Base-by-base conservation (phyloP, 1,284 basidiomycete species). In the Trametes polyzona region DNA sequence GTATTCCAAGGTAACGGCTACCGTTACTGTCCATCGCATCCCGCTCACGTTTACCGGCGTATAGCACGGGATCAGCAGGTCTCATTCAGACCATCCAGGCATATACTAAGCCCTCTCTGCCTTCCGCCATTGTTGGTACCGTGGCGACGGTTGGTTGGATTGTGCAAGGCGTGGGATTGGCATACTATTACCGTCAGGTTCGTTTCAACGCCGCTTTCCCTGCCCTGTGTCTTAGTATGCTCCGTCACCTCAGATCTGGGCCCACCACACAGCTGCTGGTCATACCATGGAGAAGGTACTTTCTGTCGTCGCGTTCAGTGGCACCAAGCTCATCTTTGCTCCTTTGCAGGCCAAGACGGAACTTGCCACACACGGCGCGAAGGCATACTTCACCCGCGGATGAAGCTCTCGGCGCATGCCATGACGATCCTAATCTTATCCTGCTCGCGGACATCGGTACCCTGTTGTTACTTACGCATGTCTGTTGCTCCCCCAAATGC, bases 41-140 rank as follows among this genome's bases (percentile, higher is more conserved):
- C 40, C 16, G 43, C 32, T 16, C 63, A 66, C 64, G 37, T 50
- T 47, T 8, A 35, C 9, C 14, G 5, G 23, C 14, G n/a, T 36
- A 19, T 35, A 90, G 92, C 57, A 97, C 96, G 39, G 96, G 96
- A 24, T 93, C 93, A 36, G 95, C 93, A 11, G 96, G 97, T n/a
- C 80, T 99, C 43, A 93, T 98, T 69, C 93, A 95, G 73, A 96
- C 90, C 30, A 92, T 97, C 64, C 79, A 86, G 60, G 86, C 88
- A 78, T 93, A 86, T 70, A 78, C 80, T n/a, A 69, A 74, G 41
- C 78, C 81, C 44, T 76, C 80, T 33, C 79, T 92, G 73, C 84
- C 86, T 21, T 88, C 93, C 17, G 94, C 85, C 47, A 79, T 95
- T 47, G 80, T 98, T 50, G 87, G 92, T 42, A 78, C 86, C 12